Percentiles rank a stretch among this genome's conserved stretches.
These are phyloP conservation scores for Nyctanthes arbortristis DNA, from an alignment of 257 asterid species.

Conservation along the genomic window DNA sequence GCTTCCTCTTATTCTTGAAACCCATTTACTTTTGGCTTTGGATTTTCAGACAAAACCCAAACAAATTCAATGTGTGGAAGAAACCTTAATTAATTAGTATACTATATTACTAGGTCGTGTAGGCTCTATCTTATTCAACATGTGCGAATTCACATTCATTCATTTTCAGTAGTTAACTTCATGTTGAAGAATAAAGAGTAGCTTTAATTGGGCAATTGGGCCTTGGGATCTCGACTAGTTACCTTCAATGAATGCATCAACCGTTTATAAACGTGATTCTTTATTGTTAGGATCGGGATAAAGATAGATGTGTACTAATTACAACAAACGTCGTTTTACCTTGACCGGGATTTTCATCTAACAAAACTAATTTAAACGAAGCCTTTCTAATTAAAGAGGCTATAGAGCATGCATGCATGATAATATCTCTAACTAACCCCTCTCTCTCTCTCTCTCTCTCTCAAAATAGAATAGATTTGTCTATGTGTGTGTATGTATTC, in stretches of 20 bases:
- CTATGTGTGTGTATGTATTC: too few species aligned
- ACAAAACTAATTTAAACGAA: not conserved
- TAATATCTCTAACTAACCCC: too few species aligned
- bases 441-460: too few species aligned
- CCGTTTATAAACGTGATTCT: not conserved
- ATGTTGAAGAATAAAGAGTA: not conserved
- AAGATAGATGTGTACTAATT: not conserved
- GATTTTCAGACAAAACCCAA: slow-evolving; percentile 39
- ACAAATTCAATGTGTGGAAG: slow-evolving; percentile 2
- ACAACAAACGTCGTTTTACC: not conserved
- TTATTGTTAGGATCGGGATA: not conserved
- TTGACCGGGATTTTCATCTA: not conserved
- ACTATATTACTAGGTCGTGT: slow-evolving; percentile 26
- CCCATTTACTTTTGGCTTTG: slow-evolving; percentile 27
- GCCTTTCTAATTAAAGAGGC: too few species aligned
- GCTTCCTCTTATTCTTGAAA: slow-evolving; percentile 23
- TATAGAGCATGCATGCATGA: too few species aligned
- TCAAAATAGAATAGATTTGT: too few species aligned
- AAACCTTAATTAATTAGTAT: too few species aligned
- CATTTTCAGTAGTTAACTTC: too few species aligned
- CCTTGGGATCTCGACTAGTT: not conserved
- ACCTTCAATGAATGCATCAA: not conserved
- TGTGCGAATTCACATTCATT: too few species aligned
- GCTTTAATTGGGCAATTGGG: not conserved
- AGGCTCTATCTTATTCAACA: slow-evolving; percentile 18